Evolutionary conservation across 352 stramenopile species (phyloP), one percentile per base, ranked within the genome.

Genomic region (Poterioochromonas sp.): DNA sequence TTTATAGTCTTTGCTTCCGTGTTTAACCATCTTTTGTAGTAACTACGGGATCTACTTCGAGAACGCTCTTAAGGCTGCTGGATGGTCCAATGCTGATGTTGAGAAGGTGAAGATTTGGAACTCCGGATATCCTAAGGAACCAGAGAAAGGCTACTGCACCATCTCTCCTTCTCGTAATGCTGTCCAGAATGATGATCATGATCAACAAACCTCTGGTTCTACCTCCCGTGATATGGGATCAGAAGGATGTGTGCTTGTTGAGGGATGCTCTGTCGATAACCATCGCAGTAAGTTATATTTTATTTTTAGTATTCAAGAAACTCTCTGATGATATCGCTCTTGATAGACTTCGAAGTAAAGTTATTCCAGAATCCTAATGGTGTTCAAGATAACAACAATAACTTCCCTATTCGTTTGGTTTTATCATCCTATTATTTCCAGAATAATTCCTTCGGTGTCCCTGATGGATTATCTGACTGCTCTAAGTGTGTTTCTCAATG

Each of bases 21-120:
- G 86, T n/a, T 84, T 89, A 53, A 74, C 81, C 8, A 82, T 83
- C 77, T 86, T 81, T 18, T 83, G 83, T 0, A 90, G 88, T 81
- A 89, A 90, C 51, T 91, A 88, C 51, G 88, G 89, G 79, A 83
- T 82, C 39, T 86, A 82, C 0, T 80, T 91, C 15, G 86, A 90
- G 43, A 62, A 79, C 0, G 77, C 82, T 43, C 89, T 86, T 71
- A 35, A 76, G 1, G 80, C 84, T 0, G 84, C 82, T 12, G 87
- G 86, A 11, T 82, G 90, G 76, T 86, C 85, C 29, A 49, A 80
- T 12, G 83, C 58, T 0, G 87, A 91, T 71, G 86, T 91, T 11
- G 63, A 70, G 34, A 91, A 91, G 68, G 82, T 91, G 73, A 91
- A 91, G 83, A 88, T 90, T 73, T 91, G 86, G 87, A 89, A 86